Conservation (phyloP, 192 early-diverging fungal species). For the Linnemannia zychae region DNA sequence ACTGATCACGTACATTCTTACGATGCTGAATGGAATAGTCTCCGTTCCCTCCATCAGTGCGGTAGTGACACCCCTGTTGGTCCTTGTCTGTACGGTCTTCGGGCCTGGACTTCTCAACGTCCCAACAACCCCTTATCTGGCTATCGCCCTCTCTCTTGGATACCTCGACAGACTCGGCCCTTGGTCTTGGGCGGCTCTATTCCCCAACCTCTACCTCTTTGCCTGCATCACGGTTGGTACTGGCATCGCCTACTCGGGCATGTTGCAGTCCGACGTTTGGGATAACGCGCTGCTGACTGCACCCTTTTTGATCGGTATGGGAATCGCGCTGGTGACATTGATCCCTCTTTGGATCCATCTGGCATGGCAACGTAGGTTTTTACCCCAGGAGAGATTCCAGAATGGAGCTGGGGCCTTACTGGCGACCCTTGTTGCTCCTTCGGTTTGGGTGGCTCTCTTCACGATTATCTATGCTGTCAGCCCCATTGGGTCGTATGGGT, state of each 20-base stretch:
- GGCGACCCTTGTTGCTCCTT: conserved; percentile 29
- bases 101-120: conserved; percentile 44
- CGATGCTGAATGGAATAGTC: conserved; percentile 3
- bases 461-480: conserved; percentile 43
- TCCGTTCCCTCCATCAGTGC: conserved; percentile 34
- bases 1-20: neutral
- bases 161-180: conserved; percentile 44
- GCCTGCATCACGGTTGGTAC: conserved; percentile 39
- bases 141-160: conserved; percentile 32
- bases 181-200: conserved; percentile 32
- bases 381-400: conserved; percentile 37
- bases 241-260: conserved; percentile 38
- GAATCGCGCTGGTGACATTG: conserved; percentile 11
- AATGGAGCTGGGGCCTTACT: conserved; percentile 25
- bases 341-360: conserved; percentile 34
- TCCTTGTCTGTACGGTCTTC: conserved; percentile 44
- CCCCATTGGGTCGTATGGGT: conserved; percentile 45
- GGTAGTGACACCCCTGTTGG: conserved; percentile 31
- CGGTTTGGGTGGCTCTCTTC: conserved; percentile 39
- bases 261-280: conserved; percentile 42
- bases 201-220: conserved; percentile 45
- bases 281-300: conserved; percentile 23
- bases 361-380: conserved; percentile 48
- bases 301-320: conserved; percentile 25
- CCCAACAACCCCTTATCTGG: conserved; percentile 22